These are phyloP conservation scores for Neurospora cerealis DNA, from an alignment of 495 filamentous ascomycete species.

Conservation along the genomic window DNA sequence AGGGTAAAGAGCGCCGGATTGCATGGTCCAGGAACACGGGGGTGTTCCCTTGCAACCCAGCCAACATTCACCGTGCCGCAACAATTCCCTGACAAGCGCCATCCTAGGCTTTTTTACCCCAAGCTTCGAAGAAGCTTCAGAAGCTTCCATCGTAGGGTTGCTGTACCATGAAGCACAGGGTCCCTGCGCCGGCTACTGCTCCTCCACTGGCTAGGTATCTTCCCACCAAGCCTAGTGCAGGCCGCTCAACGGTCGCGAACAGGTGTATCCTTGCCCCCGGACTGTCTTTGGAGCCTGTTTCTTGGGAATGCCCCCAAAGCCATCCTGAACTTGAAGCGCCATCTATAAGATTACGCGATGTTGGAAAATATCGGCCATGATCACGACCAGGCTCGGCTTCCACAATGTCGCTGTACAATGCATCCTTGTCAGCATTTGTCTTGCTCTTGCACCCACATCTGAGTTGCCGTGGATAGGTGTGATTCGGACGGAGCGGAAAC, in stretches of 20 bases:
- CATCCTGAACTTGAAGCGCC: background rate
- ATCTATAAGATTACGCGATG: background rate
- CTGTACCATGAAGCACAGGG: background rate
- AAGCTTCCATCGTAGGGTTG: background rate
- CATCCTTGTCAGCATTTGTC: background rate
- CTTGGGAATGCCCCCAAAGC: background rate
- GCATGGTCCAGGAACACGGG: constrained; percentile 17
- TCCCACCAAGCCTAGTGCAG: background rate
- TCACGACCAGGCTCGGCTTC: background rate
- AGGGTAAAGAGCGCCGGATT: constrained; percentile 8
- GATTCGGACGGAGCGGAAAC: background rate
- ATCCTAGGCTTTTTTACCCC: background rate
- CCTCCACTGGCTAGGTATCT: background rate
- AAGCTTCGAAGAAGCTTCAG: background rate
- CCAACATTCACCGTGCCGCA: background rate
- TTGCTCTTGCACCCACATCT: background rate
- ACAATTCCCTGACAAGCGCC: background rate
- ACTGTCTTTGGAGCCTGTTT: background rate
- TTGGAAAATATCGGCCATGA: background rate
- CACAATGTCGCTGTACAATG: background rate
- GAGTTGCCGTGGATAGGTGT: background rate
- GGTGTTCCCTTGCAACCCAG: background rate
- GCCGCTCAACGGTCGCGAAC: background rate
- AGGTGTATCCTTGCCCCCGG: background rate
- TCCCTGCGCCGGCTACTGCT: background rate